phyloP scores from a whole-genome alignment of 768 basidiomycete species.

The Hypsizygus marmoreus region DNA sequence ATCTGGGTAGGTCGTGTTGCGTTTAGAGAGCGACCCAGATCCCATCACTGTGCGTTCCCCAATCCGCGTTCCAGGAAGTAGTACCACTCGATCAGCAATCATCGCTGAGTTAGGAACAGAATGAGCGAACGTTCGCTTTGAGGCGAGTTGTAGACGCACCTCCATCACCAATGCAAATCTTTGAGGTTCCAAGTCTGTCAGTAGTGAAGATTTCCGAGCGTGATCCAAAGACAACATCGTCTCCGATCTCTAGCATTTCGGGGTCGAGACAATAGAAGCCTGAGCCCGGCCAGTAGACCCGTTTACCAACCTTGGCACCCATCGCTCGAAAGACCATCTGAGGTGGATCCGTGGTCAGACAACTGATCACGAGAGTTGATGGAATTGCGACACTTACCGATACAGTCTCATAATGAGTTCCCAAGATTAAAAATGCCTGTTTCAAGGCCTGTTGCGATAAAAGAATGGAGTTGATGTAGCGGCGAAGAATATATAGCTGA shows the following conservation, averaged over 20 bases:
- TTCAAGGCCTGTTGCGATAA: slow-evolving; percentile 39
- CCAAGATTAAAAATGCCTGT: slow-evolving; percentile 42
- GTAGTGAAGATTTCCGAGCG: slow-evolving; percentile 46
- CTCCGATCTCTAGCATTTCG: slow-evolving; percentile 48
- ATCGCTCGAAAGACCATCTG: slow-evolving; percentile 45
- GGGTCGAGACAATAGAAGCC: slow-evolving; percentile 48
- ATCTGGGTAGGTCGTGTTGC: slow-evolving; percentile 40
- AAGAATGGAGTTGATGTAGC: slow-evolving; percentile 39
- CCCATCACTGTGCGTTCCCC: slow-evolving; percentile 47
- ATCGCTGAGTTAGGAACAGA: slow-evolving; percentile 36
- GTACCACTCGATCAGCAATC: slow-evolving; percentile 51
- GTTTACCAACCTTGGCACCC: slow-evolving; percentile 52
- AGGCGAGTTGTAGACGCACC: slow-evolving; percentile 22
- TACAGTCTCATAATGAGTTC: slow-evolving; percentile 47
- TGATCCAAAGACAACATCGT: slow-evolving; percentile 52
- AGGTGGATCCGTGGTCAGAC: too few relatives aligned
- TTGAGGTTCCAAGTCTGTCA: slow-evolving; percentile 40
- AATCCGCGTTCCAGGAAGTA: slow-evolving; percentile 43
- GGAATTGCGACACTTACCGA: slow-evolving; percentile 32
- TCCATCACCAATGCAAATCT: slow-evolving; percentile 42
- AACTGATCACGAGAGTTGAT: background rate
- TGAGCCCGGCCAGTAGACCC: slow-evolving; percentile 51
- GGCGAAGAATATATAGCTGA: slow-evolving; percentile 32
- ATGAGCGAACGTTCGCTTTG: background rate
- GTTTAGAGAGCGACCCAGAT: slow-evolving; percentile 47